A percentile compares a stretch with the other conserved stretches of the same genome.
Evolutionary conservation across 1,284 basidiomycete genomes (phyloP).

Genomic region (Pholiota adiposa): DNA sequence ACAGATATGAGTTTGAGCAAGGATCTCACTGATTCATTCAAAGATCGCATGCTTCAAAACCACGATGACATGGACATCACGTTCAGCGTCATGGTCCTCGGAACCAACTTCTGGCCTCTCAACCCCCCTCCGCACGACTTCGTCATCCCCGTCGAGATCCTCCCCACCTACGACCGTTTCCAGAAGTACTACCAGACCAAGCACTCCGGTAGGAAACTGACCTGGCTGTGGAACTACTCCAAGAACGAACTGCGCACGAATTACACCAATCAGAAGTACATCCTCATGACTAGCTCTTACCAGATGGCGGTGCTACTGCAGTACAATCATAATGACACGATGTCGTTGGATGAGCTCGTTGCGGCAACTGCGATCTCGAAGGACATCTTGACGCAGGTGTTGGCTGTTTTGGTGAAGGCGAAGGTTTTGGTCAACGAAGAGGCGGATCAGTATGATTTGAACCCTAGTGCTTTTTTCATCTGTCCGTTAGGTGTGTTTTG

Average conservation of each 20-base stretch:
- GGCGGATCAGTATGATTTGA: conserved; percentile 89
- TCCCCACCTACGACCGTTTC: conserved; percentile 90
- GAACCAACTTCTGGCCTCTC: conserved; percentile 97
- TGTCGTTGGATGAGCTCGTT: conserved; percentile 82
- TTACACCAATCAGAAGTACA: conserved; percentile 94
- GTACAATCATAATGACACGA: conserved; percentile 90
- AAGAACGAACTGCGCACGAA: conserved; percentile 96
- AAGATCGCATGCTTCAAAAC: conserved; percentile 89
- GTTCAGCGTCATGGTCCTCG: conserved; percentile 93
- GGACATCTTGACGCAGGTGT: conserved; percentile 83
- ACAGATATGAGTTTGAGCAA: conserved; percentile 95
- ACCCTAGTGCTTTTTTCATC: conserved; percentile 69
- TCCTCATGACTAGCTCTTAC: conserved; percentile 93
- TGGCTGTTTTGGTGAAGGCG: conserved; percentile 86
- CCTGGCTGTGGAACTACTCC: conserved; percentile 98
- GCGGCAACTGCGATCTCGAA: conserved; percentile 86
- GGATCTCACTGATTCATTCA: conserved; percentile 96
- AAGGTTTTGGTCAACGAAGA: conserved; percentile 90
- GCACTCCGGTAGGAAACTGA: conserved; percentile 93
- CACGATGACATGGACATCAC: conserved; percentile 87
- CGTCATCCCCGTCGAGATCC: conserved; percentile 87
- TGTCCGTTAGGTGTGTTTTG: neutral
- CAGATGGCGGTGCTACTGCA: conserved; percentile 95
- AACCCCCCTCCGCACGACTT: conserved; percentile 86
- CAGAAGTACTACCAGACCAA: conserved; percentile 93